Conservation (phyloP, 1,284 basidiomycete genomes). For the Leccinum pseudoinsigne region DNA sequence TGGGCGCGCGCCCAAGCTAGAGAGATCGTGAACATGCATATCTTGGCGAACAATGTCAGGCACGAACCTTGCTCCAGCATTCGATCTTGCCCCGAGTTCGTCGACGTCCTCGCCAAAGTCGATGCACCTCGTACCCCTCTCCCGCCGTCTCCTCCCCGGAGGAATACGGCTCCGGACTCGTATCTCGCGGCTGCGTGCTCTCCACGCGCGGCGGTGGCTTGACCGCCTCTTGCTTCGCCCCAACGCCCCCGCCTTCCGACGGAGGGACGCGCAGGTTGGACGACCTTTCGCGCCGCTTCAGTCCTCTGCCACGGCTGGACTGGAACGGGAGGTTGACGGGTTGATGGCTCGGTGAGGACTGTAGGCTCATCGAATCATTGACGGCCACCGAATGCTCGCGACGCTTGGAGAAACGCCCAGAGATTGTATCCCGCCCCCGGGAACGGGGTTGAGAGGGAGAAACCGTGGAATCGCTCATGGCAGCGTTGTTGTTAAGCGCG, state of each 20-base stretch:
- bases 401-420: slow-evolving; percentile 63
- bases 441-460: slow-evolving; percentile 70
- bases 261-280: slow-evolving; percentile 35
- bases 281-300: slow-evolving; percentile 39
- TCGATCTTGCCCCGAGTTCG: slow-evolving; percentile 35
- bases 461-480: slow-evolving; percentile 67
- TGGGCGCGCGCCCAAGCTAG: slow-evolving; percentile 51
- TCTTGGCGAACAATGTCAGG: neutral
- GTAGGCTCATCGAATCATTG: slow-evolving; percentile 52
- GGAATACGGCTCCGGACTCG: slow-evolving; percentile 67
- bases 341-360: slow-evolving; percentile 75
- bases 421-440: slow-evolving; percentile 59
- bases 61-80: slow-evolving; percentile 66
- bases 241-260: slow-evolving; percentile 9
- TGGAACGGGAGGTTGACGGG: slow-evolving; percentile 58
- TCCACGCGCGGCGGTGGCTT: slow-evolving; percentile 73
- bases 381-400: slow-evolving; percentile 42
- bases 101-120: slow-evolving; percentile 92
- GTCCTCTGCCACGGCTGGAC: slow-evolving; percentile 34
- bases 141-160: slow-evolving; percentile 58
- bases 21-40: slow-evolving; percentile 3
- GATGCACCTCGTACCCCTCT: slow-evolving; percentile 49
- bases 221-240: slow-evolving; percentile 31
- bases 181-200: slow-evolving; percentile 78
- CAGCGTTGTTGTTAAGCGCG: slow-evolving; percentile 66